Evolutionary conservation across 2,329 filamentous ascomycete genomes (phyloP), one percentile per base, ranked within the genome.

Genomic region (Colletotrichum tamarilloi): DNA sequence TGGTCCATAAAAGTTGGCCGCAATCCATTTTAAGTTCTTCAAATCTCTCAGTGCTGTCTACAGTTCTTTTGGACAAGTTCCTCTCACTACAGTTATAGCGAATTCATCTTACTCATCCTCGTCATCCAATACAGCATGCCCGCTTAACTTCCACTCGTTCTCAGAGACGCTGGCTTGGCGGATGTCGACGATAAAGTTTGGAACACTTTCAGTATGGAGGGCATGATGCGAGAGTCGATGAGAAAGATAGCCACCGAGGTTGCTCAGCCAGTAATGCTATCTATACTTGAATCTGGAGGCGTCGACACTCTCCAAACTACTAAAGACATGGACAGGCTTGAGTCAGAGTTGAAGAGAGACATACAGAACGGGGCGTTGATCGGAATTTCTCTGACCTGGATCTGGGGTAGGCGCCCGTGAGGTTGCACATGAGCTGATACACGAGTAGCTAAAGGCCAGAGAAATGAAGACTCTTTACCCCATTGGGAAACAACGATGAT

Each of bases 151-250:
- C 62, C 62, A 1, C 22, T 60, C 12, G 3, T 67, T 1, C 24
- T 71, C 11, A 7, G 57, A 46, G 53, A 67, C 12, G 19, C 24
- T 3, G 68, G 68, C 9, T 70, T 67, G 2, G n/a, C 26, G 19
- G 63, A 62, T 16, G 26, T 71, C 1, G 57, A 67, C 16, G 35
- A 62, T 14, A 71, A 67, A 56, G n/a, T 42, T 1, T 71, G 53
- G 56, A 67, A 67, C 57, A 67, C 56, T 2, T 67, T 67, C 14
- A 24, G 55, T 14, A n/a, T 46, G 19, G 58, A 49, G 24, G 68
- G 49, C n/a, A 56, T 67, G 56, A 22, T 71, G 19, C 56, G n/a
- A 6, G 56, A 59, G 12, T 30, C 62, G n/a, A 67, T 71, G 62
- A 35, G 4, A 4, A 59, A 57, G 26, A 55, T 67, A 16, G 35